These are phyloP conservation scores for Adansonia gregorii DNA, from an alignment of 441 rosid species.

Conservation along the genomic window DNA sequence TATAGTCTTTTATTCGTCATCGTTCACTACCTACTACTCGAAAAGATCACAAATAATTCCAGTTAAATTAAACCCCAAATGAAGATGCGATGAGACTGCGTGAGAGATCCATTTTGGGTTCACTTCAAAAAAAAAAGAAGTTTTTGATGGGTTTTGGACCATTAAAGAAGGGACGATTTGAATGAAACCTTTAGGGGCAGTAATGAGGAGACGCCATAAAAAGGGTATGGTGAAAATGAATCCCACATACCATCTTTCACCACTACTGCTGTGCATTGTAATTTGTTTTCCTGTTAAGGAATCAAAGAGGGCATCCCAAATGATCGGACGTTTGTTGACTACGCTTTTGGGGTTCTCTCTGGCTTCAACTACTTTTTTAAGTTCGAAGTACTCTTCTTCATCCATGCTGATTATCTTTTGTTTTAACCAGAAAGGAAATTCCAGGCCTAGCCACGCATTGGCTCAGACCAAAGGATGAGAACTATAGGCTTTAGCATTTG, in stretches of 20 bases:
- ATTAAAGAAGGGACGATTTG: not conserved
- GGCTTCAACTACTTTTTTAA: no score
- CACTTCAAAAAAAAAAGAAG: not conserved
- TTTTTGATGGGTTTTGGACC: not conserved
- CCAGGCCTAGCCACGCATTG: not conserved
- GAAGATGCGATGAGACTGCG: not conserved
- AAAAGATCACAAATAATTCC: not conserved
- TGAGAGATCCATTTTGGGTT: not conserved
- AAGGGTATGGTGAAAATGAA: conserved; percentile 13
- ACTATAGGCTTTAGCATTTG: not conserved
- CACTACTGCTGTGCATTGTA: not conserved
- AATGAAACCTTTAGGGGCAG: not conserved
- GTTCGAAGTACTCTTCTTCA: no score
- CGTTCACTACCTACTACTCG: not conserved
- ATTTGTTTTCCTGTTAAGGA: not conserved
- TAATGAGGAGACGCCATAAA: not conserved
- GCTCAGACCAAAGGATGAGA: not conserved
- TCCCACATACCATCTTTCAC: not conserved
- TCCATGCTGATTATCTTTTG: no score
- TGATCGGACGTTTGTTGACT: conserved; percentile 10
- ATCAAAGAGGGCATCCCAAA: not conserved
- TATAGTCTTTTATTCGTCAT: not conserved
- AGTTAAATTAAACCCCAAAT: not conserved
- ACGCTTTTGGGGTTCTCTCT: not conserved
- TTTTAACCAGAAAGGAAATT: not conserved